Conservation (phyloP, 1,284 basidiomycete genomes). For the Ceratobasidium sp. region DNA sequence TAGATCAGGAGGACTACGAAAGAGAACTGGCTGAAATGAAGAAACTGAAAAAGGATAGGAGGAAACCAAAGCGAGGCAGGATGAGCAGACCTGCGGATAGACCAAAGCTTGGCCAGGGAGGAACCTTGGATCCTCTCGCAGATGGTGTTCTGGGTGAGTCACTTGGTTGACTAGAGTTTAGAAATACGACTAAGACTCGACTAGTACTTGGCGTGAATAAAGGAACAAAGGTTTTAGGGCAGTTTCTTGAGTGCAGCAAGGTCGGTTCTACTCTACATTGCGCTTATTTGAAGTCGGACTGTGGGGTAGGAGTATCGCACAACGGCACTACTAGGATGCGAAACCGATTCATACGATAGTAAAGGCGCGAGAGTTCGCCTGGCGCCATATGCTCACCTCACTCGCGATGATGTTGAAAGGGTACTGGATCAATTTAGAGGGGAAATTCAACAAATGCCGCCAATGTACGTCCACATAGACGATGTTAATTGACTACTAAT, state of each 20-base stretch:
- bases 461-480: conserved; percentile 74
- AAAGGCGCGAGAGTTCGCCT: conserved; percentile 82
- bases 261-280: conserved; percentile 60
- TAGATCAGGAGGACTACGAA: conserved; percentile 56
- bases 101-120: conserved; percentile 91
- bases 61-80: conserved; percentile 27
- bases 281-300: conserved; percentile 37
- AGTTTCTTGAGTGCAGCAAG: conserved; percentile 93
- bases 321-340: conserved; percentile 91
- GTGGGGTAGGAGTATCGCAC: conserved; percentile 86
- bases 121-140: conserved; percentile 97
- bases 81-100: conserved; percentile 36
- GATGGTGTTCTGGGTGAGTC: conserved; percentile 85
- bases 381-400: conserved; percentile 88
- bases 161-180: conserved; percentile 12
- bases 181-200: background rate
- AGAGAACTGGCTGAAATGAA: conserved; percentile 58
- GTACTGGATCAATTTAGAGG: conserved; percentile 86
- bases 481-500: conserved; percentile 20
- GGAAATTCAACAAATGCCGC: conserved; percentile 89
- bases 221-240: conserved; percentile 88
- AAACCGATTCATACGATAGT: conserved; percentile 95
- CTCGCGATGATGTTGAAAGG: conserved; percentile 78
- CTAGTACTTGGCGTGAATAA: conserved; percentile 90
- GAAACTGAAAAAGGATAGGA: conserved; percentile 56